Conservation (phyloP, 2,329 filamentous ascomycete genomes). For the Exophiala bonariae region DNA sequence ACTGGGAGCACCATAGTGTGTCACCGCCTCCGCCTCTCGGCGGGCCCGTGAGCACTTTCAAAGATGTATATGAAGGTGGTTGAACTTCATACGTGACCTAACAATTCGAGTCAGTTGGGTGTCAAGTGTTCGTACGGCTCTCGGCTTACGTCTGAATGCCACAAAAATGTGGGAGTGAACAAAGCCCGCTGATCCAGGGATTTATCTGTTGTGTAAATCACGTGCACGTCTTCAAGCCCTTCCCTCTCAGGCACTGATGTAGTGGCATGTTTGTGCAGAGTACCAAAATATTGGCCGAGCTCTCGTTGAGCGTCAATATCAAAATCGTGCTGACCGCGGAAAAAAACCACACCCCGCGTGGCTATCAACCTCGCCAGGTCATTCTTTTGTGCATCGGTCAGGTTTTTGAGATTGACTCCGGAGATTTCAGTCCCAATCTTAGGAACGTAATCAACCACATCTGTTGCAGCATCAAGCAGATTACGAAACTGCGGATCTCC, state of each 20-base stretch:
- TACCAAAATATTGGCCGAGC: slow-evolving; percentile 64
- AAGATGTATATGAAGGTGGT: slow-evolving; percentile 62
- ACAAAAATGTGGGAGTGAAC: slow-evolving; percentile 56
- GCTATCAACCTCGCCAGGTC: slow-evolving; percentile 70
- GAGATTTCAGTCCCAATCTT: slow-evolving; percentile 42
- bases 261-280: slow-evolving; percentile 61
- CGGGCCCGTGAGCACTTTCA: slow-evolving; percentile 59
- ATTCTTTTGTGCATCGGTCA: slow-evolving; percentile 61
- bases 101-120: too few relatives aligned
- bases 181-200: slow-evolving; percentile 54
- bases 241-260: slow-evolving; percentile 45
- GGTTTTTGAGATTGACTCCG: slow-evolving; percentile 48
- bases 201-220: slow-evolving; percentile 58
- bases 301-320: slow-evolving; percentile 56
- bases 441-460: slow-evolving; percentile 49
- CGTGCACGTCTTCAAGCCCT: slow-evolving; percentile 60
- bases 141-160: slow-evolving; percentile 56
- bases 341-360: slow-evolving; percentile 68
- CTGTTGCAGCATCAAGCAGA: slow-evolving; percentile 52
- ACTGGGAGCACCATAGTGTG: slow-evolving; percentile 67
- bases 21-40: slow-evolving; percentile 56
- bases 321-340: slow-evolving; percentile 60
- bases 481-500: slow-evolving; percentile 57
- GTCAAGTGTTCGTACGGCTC: too few relatives aligned
- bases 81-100: slow-evolving; percentile 64